Evolutionary conservation across 2,329 filamentous ascomycete genomes (phyloP), one percentile per base, ranked within the genome.

Genomic region (Geosmithia morbida): DNA sequence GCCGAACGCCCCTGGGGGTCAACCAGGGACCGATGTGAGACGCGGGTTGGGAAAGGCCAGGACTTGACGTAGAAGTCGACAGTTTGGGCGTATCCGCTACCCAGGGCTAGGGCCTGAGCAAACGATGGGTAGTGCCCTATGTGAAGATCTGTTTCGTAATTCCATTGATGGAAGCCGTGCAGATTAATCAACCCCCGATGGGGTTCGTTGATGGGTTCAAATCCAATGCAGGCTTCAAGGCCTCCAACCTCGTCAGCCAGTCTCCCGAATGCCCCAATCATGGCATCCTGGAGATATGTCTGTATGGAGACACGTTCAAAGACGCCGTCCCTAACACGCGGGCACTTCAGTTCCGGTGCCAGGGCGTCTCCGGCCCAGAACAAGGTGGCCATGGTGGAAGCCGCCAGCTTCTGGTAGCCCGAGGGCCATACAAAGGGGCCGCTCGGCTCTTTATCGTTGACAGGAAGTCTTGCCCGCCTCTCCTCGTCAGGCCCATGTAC

Each of bases 151-250:
- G 66, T 66, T 7, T 66, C 64, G 48, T 68, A 66, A 50, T 67
- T 65, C 59, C 64, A 68, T 19, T 54, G 55, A 29, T 66, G 57
- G 13, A 67, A 62, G 30, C 59, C 58, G 29, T 63, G 61, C 3
- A 68, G 57, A 40, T 65, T 64, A 30, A 68, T 58, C 19, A 67
- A 60, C 5, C 65, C 65, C 1, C 66, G 64, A 48, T 66, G 63
- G 2, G 65, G 65, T 51, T 68, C 65, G 41, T 68, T 68, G 57
- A 68, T 64, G 7, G 63, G 61, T 48, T 68, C 65, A 43, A 67
- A 67, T 1, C 65, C 65, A 11, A 68, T 43, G 39, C 59, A 64
- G 7, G 61, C 62, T 47, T 64, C 62, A 8, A 64, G 54, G 17
- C 53, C 50, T 2, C 50, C 48, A 10, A 65, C 45, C 16, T 57